A percentile compares a stretch with the other conserved stretches of the same genome.
Evolutionary conservation across 768 basidiomycete genomes (phyloP).

Genomic region (Rhizopogon vesiculosus): DNA sequence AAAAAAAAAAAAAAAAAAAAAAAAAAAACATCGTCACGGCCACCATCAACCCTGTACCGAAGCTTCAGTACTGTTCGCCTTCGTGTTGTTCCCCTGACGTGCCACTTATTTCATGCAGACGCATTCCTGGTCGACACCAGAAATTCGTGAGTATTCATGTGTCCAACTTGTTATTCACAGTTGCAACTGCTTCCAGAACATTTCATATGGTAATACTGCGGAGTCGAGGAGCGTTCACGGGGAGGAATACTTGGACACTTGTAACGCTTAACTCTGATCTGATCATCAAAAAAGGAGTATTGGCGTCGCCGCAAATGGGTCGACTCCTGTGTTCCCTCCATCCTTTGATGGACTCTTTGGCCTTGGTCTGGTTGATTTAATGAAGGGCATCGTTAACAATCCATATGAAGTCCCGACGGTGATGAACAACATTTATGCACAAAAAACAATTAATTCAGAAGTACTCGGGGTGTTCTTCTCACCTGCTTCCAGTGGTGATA

Average conservation of each 20-base stretch:
- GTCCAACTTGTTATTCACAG: not conserved
- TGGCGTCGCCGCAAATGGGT: constrained; percentile 20
- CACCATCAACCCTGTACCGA: not conserved
- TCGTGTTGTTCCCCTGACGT: not conserved
- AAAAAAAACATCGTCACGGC: too few species aligned
- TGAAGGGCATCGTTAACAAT: constrained; percentile 16
- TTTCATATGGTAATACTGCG: constrained; percentile 9
- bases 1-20: too few species aligned
- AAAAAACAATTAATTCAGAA: constrained; percentile 23
- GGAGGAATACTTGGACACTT: constrained; percentile 14
- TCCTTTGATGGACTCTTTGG: constrained; percentile 35
- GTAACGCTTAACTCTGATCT: constrained; percentile 10
- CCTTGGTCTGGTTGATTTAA: constrained; percentile 29
- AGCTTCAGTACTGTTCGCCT: not conserved
- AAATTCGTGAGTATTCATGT: constrained; percentile 20
- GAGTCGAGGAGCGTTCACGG: not conserved
- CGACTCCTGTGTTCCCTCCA: constrained; percentile 3
- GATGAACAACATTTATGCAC: constrained; percentile 27
- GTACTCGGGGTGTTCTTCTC: constrained; percentile 29
- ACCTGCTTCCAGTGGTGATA: constrained; percentile 16
- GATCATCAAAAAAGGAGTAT: constrained; percentile 26
- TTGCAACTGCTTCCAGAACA: not conserved
- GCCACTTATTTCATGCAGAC: constrained; percentile 4
- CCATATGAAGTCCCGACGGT: constrained; percentile 30
- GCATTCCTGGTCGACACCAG: constrained; percentile 16